Conservation (phyloP, 2,329 filamentous ascomycete species). For the Bimuria novae-zelandiae region DNA sequence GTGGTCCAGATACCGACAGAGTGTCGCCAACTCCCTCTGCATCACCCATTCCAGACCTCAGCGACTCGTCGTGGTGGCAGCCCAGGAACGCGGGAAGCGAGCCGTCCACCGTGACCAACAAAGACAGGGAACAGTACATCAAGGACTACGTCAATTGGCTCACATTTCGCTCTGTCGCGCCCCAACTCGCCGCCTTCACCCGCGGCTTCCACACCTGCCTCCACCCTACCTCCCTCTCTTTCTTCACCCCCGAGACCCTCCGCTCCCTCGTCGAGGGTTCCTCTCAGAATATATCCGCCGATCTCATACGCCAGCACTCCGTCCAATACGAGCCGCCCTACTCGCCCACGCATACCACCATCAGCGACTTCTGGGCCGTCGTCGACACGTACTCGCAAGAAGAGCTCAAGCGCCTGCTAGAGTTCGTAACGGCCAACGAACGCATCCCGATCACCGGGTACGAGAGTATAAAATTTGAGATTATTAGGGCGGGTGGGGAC, state of each 20-base stretch:
- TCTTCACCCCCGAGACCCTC: conserved; percentile 56
- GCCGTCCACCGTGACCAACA: conserved; percentile 76
- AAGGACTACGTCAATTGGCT: conserved; percentile 85
- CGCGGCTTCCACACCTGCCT: conserved; percentile 80
- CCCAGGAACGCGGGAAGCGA: conserved; percentile 43
- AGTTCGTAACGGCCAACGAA: conserved; percentile 95
- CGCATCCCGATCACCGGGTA: conserved; percentile 87
- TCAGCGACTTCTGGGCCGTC: conserved; percentile 83
- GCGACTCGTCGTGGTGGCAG: conserved; percentile 1
- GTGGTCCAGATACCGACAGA: neutral
- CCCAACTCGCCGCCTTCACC: conserved; percentile 80
- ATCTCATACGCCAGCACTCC: conserved; percentile 68
- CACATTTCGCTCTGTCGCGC: conserved; percentile 73
- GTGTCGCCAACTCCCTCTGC: neutral
- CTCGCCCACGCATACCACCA: conserved; percentile 68
- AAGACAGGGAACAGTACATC: conserved; percentile 78
- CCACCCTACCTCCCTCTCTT: conserved; percentile 67
- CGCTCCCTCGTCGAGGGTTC: conserved; percentile 82
- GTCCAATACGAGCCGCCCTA: conserved; percentile 82
- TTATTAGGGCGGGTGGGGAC: conserved; percentile 74
- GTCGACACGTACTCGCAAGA: conserved; percentile 69
- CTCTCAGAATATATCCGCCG: conserved; percentile 73
- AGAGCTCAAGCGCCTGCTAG: conserved; percentile 77
- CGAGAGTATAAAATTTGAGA: conserved; percentile 78
- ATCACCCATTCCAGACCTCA: neutral